A percentile compares a stretch with the other conserved stretches of the same genome.
These are phyloP conservation scores for Meredithiella fracta DNA, from an alignment of 2,329 filamentous ascomycete genomes.

Conservation along the genomic window DNA sequence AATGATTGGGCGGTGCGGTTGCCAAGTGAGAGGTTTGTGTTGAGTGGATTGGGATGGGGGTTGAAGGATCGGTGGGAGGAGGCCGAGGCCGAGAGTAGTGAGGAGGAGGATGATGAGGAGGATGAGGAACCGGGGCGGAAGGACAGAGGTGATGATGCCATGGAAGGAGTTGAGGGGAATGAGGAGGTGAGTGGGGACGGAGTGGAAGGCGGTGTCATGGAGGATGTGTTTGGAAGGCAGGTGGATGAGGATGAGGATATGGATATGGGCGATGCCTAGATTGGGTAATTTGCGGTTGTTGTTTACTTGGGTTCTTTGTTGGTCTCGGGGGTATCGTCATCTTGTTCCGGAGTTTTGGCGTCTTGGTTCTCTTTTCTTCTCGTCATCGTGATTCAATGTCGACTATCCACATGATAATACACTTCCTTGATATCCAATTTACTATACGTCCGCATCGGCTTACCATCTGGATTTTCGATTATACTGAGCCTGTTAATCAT, in stretches of 20 bases:
- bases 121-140: too few species aligned
- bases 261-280: conserved; percentile 20
- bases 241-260: conserved; percentile 41
- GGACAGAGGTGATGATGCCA: conserved; percentile 29
- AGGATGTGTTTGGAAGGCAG: conserved; percentile 39
- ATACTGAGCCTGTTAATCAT: too few species aligned
- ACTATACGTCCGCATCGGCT: too few species aligned
- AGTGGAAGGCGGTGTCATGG: conserved; percentile 33
- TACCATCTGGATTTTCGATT: too few species aligned
- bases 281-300: not conserved
- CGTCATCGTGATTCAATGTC: too few species aligned
- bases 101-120: conserved; percentile 25
- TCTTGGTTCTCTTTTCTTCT: not conserved
- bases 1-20: conserved; percentile 53
- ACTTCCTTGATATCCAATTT: too few species aligned
- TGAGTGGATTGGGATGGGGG: conserved; percentile 50
- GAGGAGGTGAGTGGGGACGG: conserved; percentile 30
- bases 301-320: conserved; percentile 1
- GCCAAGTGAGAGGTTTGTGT: conserved; percentile 51
- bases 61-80: conserved; percentile 42
- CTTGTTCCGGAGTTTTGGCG: conserved; percentile 10
- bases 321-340: not conserved
- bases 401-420: too few species aligned
- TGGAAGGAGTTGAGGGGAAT: conserved; percentile 32
- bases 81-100: conserved; percentile 25